Evolutionary conservation across 345 rosid genomes (phyloP).

Genomic region (Hibiscus syriacus): DNA sequence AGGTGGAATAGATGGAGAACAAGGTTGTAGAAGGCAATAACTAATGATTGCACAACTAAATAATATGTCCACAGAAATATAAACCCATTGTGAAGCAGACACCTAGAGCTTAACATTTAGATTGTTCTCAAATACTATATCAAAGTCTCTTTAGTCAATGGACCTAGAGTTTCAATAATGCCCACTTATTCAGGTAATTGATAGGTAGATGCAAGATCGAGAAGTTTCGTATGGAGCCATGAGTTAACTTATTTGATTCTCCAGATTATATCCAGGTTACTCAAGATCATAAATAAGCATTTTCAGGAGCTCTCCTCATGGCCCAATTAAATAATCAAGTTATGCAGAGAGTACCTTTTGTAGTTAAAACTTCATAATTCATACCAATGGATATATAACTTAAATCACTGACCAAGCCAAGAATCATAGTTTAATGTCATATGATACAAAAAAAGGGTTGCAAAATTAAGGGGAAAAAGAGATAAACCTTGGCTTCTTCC

Average conservation of each 20-base stretch:
- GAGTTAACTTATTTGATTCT: neutral
- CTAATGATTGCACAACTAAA: neutral
- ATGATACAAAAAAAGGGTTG: neutral
- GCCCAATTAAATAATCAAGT: neutral
- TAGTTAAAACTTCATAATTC: neutral
- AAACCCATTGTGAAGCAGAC: neutral
- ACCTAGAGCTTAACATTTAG: neutral
- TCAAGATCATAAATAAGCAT: neutral
- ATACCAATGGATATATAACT: neutral
- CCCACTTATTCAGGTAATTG: neutral
- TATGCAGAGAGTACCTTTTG: neutral
- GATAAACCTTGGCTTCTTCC: slow-evolving; percentile 89
- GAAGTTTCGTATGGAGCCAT: neutral
- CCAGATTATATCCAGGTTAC: neutral
- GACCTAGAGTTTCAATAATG: neutral
- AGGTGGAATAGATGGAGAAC: neutral
- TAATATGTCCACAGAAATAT: neutral
- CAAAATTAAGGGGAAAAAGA: slow-evolving; percentile 8
- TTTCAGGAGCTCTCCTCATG: neutral
- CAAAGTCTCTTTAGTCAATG: no score
- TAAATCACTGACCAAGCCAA: neutral
- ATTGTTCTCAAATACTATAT: neutral
- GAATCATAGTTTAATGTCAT: neutral
- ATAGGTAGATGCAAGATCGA: neutral
- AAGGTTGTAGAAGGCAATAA: neutral